These are phyloP conservation scores for Pugionium dolabratum DNA, from an alignment of 345 rosid genomes.

Conservation along the genomic window DNA sequence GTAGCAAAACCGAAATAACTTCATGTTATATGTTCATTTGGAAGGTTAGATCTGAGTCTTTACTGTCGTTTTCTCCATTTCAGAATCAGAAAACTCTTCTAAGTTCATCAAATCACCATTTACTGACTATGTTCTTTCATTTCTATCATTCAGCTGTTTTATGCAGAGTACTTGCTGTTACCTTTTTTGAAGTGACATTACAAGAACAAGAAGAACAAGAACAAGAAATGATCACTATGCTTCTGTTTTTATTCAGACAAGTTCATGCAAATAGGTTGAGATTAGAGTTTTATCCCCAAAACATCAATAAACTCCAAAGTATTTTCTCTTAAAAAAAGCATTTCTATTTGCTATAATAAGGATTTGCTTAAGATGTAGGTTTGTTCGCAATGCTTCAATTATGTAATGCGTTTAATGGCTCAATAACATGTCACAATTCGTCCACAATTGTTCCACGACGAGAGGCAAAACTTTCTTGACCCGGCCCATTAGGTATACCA, in stretches of 20 bases:
- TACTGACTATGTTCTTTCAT: constrained; percentile 18
- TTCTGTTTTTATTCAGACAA: constrained; percentile 21
- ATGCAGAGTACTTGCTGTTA: constrained; percentile 85
- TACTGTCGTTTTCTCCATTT: background rate
- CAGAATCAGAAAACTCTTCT: too few species aligned
- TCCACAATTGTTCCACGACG: too few species aligned
- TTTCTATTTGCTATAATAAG: too few species aligned
- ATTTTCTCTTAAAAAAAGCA: too few species aligned
- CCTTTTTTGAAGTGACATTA: constrained; percentile 65
- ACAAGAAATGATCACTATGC: constrained; percentile 9
- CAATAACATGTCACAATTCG: too few species aligned
- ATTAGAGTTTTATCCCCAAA: constrained; percentile 14
- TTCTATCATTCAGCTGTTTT: constrained; percentile 69
- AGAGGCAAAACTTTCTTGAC: too few species aligned
- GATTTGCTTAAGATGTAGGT: too few species aligned
- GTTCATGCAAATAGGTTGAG: constrained; percentile 17
- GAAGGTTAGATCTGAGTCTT: constrained; percentile 63
- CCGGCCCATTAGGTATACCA: too few species aligned
- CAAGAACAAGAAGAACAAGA: constrained; percentile 16
- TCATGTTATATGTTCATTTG: constrained; percentile 96
- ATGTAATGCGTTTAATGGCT: too few species aligned
- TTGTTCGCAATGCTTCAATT: too few species aligned
- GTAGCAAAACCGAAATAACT: constrained; percentile 75
- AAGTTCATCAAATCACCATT: too few species aligned
- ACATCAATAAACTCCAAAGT: constrained; percentile 7